A percentile compares a stretch with the other conserved stretches of the same genome.
These are phyloP conservation scores for Pontederia crassipes DNA, from an alignment of 176 grass and related monocot species.

Conservation along the genomic window DNA sequence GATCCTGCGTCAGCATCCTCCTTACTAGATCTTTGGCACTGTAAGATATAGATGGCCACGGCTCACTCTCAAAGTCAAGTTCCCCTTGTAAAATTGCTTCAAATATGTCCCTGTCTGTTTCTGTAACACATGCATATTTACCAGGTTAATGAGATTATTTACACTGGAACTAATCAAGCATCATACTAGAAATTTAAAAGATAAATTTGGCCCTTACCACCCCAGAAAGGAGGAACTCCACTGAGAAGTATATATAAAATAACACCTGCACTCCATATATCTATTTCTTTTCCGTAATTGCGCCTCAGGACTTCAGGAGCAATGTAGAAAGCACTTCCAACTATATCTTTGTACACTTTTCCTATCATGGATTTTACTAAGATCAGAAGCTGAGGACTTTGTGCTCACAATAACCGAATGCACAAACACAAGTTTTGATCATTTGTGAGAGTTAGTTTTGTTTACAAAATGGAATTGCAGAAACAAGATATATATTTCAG, in stretches of 20 bases:
- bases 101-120: constrained; percentile 9
- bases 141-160: no score
- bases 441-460: no score
- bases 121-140: background rate
- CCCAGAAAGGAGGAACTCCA: constrained; percentile 1
- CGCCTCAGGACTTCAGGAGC: constrained; percentile 2
- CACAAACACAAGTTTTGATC: no score
- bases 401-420: no score
- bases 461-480: no score
- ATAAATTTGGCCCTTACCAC: background rate
- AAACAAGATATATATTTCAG: background rate
- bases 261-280: constrained; percentile 1
- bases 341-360: background rate
- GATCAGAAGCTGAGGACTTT: background rate
- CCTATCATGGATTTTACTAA: background rate
- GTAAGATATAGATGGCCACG: constrained; percentile 9
- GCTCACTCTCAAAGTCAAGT: constrained; percentile 2
- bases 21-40: constrained; percentile 10
- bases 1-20: constrained; percentile 11
- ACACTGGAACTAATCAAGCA: no score
- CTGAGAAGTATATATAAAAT: constrained; percentile 9
- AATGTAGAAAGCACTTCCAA: constrained; percentile 7
- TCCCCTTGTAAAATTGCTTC: constrained; percentile 1
- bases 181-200: background rate
- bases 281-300: background rate